These are phyloP conservation scores for Passiflora organensis DNA, from an alignment of 345 rosid genomes.

Conservation along the genomic window DNA sequence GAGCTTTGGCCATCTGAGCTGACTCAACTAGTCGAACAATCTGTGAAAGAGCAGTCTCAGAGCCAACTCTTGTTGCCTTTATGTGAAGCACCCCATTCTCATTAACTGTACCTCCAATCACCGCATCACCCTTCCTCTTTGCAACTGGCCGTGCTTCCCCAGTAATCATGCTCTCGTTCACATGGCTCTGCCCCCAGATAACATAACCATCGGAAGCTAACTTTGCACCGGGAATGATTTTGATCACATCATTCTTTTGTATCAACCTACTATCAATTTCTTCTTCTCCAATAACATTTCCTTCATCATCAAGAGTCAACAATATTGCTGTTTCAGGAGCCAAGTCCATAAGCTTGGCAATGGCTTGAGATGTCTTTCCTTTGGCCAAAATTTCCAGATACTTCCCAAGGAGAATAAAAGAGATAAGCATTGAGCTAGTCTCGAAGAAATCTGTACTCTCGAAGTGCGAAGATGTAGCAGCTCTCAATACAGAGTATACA, in stretches of 20 bases:
- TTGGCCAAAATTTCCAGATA: slow-evolving; percentile 82
- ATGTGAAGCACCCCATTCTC: slow-evolving; percentile 82
- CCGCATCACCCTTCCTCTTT: slow-evolving; percentile 72
- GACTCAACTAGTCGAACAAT: slow-evolving; percentile 92
- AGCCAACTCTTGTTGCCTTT: slow-evolving; percentile 79
- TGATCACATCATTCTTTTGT: slow-evolving; percentile 77
- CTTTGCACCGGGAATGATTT: slow-evolving; percentile 46
- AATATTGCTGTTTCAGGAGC: slow-evolving; percentile 70
- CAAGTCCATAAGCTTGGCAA: slow-evolving; percentile 89
- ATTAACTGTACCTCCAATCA: slow-evolving; percentile 87
- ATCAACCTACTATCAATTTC: slow-evolving; percentile 81
- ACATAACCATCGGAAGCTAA: slow-evolving; percentile 48
- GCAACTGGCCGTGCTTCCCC: slow-evolving; percentile 50
- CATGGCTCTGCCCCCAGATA: slow-evolving; percentile 50
- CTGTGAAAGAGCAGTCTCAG: slow-evolving; percentile 90
- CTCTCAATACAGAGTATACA: slow-evolving; percentile 63
- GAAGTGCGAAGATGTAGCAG: slow-evolving; percentile 57
- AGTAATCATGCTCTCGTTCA: slow-evolving; percentile 53
- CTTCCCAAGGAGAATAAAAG: slow-evolving; percentile 85
- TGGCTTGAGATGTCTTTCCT: slow-evolving; percentile 90
- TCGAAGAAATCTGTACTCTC: slow-evolving; percentile 82
- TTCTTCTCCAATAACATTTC: slow-evolving; percentile 56
- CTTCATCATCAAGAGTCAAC: slow-evolving; percentile 51
- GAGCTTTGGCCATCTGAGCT: slow-evolving; percentile 97
- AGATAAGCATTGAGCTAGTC: slow-evolving; percentile 93